Percentiles rank a stretch among this genome's conserved stretches.
Conservation (phyloP, 225 moss, liverwort and hornwort genomes). For the Thuidium tamariscinum region DNA sequence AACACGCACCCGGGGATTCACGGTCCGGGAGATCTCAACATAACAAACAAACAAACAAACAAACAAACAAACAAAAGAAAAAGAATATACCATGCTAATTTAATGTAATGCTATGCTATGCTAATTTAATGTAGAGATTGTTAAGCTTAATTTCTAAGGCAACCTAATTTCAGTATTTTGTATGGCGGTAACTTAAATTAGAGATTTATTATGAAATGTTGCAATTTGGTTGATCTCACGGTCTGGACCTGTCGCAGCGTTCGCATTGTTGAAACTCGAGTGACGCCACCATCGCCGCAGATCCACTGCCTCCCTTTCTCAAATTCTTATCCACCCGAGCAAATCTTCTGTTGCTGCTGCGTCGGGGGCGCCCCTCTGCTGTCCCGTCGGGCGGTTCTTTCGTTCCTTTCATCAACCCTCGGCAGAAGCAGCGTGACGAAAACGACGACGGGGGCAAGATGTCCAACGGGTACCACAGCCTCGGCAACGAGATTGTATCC, state of each 20-base stretch:
- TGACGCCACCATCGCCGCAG: background rate
- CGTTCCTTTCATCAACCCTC: background rate
- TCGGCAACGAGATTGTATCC: constrained; percentile 73
- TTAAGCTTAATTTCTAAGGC: too few species aligned
- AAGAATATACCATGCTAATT: too few species aligned
- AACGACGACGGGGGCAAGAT: constrained; percentile 25
- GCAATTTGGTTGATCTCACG: background rate
- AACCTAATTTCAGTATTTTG: too few species aligned
- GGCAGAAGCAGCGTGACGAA: background rate
- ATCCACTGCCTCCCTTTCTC: background rate
- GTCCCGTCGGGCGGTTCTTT: background rate
- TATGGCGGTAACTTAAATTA: too few species aligned
- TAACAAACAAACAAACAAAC: too few species aligned
- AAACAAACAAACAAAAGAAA: too few species aligned
- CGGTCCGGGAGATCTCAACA: too few species aligned
- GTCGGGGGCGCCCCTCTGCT: background rate
- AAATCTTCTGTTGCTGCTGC: background rate
- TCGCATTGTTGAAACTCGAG: background rate
- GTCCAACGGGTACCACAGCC: constrained; percentile 80
- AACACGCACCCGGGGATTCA: too few species aligned
- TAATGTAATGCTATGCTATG: too few species aligned
- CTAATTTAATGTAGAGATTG: too few species aligned
- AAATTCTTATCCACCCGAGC: background rate
- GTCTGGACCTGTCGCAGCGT: background rate
- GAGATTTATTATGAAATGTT: background rate